These are phyloP conservation scores for Ophiosphaerella narmari DNA, from an alignment of 2,329 filamentous ascomycete species.

Conservation along the genomic window DNA sequence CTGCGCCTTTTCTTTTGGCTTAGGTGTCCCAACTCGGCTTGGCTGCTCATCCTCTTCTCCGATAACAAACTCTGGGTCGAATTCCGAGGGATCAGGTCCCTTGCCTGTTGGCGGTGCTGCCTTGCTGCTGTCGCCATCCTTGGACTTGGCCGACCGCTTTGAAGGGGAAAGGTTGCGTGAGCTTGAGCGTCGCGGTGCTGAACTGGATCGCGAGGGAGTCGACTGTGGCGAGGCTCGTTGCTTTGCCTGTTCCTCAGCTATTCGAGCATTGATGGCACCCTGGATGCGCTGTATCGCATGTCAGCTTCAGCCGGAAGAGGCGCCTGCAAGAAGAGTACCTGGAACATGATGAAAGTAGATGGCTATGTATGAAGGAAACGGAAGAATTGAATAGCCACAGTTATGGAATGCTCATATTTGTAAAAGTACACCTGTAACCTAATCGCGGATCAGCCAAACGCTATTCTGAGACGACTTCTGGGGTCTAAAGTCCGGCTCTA, in stretches of 20 bases:
- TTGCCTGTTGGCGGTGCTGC: slow-evolving; percentile 54
- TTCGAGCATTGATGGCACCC: slow-evolving; percentile 82
- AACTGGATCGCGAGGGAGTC: slow-evolving; percentile 51
- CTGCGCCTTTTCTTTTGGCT: slow-evolving; percentile 49
- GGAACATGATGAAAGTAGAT: slow-evolving; percentile 36
- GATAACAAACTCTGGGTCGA: slow-evolving; percentile 83
- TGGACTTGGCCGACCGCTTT: slow-evolving; percentile 34
- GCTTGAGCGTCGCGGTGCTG: slow-evolving; percentile 52
- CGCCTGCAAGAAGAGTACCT: slow-evolving; percentile 17
- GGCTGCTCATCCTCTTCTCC: slow-evolving; percentile 76
- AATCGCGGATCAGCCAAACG: slow-evolving; percentile 17
- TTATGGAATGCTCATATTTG: slow-evolving; percentile 8
- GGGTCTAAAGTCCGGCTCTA: slow-evolving; percentile 3
- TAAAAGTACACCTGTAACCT: slow-evolving; percentile 25
- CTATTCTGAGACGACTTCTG: slow-evolving; percentile 24
- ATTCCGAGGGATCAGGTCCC: slow-evolving; percentile 81
- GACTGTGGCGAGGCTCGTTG: slow-evolving; percentile 59
- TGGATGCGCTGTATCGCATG: slow-evolving; percentile 68
- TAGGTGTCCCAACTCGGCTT: slow-evolving; percentile 65
- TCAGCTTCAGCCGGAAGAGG: slow-evolving; percentile 21
- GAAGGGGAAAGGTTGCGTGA: slow-evolving; percentile 50
- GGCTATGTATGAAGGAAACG: slow-evolving; percentile 10
- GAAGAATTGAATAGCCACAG: slow-evolving; percentile 7
- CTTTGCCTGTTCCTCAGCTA: slow-evolving; percentile 88
- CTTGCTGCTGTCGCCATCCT: slow-evolving; percentile 42